phyloP scores from a whole-genome alignment of 495 filamentous ascomycete genomes.

The Penicillium salamii region DNA sequence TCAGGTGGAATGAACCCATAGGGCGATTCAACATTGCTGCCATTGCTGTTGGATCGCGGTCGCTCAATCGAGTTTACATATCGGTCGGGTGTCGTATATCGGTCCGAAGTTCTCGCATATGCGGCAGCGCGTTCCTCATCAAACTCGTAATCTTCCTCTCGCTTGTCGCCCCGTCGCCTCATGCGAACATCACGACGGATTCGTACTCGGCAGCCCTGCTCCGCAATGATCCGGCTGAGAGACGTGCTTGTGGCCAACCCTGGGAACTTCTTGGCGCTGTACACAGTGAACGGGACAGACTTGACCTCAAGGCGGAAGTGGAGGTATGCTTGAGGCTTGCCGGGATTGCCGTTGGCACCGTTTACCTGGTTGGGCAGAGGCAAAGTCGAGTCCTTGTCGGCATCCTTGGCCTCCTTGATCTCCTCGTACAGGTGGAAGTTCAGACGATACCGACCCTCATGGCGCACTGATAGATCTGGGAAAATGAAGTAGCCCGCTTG shows the following conservation, averaged over 20 bases:
- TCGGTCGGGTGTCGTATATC: constrained; percentile 52
- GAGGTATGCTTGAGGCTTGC: constrained; percentile 40
- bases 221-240: constrained; percentile 86
- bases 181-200: constrained; percentile 97
- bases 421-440: constrained; percentile 93
- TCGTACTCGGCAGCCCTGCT: constrained; percentile 95
- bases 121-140: constrained; percentile 58
- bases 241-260: constrained; percentile 87
- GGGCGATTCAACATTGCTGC: constrained; percentile 52
- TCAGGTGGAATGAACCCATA: constrained; percentile 29
- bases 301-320: constrained; percentile 87
- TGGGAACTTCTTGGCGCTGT: constrained; percentile 98
- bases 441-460: constrained; percentile 87
- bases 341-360: constrained; percentile 26
- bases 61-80: constrained; percentile 49
- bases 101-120: constrained; percentile 58
- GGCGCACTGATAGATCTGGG: constrained; percentile 92
- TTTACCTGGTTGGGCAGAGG: constrained; percentile 24
- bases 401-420: constrained; percentile 73
- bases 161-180: constrained; percentile 81
- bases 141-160: constrained; percentile 59
- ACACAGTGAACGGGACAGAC: constrained; percentile 82
- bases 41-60: constrained; percentile 71
- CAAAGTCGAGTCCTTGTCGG: constrained; percentile 47
- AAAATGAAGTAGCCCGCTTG: constrained; percentile 98